These are phyloP conservation scores for grape (Vitis vinifera) DNA, from an alignment of 164 flowering plant species.

Conservation along the genomic window ASM3070453v1 NC_081819.1:19173501-19174000, in stretches of 20 bases:
- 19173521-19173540: background rate
- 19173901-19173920: background rate
- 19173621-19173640: too few species aligned
- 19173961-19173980: too few species aligned
- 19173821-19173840: background rate
- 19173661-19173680: background rate
- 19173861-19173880: background rate
- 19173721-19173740: too few species aligned
- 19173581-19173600: too few species aligned
- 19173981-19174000: background rate
- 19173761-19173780: background rate
- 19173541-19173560: background rate
- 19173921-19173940: background rate
- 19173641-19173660: too few species aligned
- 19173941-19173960: background rate
- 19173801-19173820: background rate
- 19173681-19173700: background rate
- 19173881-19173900: too few species aligned
- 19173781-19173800: background rate
- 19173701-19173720: background rate
- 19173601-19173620: too few species aligned
- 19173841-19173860: background rate
- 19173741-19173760: too few species aligned
- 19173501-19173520: constrained; percentile 71
- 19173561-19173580: background rate